phyloP scores from a whole-genome alignment of 345 rosid species.

The Syzygium aqueum region DNA sequence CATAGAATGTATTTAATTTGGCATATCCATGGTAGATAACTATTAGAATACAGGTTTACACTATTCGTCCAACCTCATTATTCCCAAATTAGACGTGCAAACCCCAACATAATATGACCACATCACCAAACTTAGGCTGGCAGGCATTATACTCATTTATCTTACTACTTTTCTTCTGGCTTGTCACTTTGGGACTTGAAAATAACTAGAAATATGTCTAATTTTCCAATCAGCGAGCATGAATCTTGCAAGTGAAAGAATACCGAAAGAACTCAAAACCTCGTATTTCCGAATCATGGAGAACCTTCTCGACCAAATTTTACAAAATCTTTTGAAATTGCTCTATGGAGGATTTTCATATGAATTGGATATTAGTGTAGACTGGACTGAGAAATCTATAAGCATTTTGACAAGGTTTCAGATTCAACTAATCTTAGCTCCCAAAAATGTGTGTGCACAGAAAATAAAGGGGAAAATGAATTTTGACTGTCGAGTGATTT shows the following conservation, averaged over 20 bases:
- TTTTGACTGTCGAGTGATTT: neutral
- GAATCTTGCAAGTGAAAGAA: neutral
- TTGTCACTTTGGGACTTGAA: neutral
- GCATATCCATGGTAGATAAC: neutral
- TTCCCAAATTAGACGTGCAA: neutral
- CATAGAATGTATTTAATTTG: neutral
- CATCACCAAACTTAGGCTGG: neutral
- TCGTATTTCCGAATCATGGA: neutral
- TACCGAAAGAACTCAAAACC: neutral
- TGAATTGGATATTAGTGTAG: neutral
- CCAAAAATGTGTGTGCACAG: neutral
- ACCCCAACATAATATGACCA: too few relatives aligned
- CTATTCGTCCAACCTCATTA: neutral
- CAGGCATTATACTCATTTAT: neutral
- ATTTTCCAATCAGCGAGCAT: neutral
- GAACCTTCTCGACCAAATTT: neutral
- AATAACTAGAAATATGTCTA: neutral
- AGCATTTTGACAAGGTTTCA: neutral
- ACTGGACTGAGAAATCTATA: neutral
- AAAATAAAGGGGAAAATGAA: neutral
- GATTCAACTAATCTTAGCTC: neutral
- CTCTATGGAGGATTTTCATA: neutral
- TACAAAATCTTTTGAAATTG: neutral
- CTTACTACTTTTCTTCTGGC: neutral
- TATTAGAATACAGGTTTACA: neutral